Evolutionary conservation across 805 yeast species (phyloP).

Genomic region (Jamesozyma piceae): DNA sequence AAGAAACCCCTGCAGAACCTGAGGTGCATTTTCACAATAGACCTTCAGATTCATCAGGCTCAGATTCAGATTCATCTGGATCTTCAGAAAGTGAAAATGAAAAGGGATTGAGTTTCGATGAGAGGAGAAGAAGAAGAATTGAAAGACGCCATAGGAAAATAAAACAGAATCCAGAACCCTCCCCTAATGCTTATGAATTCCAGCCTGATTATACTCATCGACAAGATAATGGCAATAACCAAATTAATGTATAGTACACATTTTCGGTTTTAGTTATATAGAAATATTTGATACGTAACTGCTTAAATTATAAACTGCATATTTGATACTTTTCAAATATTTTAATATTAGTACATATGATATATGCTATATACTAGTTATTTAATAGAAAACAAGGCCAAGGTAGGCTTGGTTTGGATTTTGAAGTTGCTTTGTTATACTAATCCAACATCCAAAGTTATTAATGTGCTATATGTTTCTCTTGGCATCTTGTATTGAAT

Average conservation of each 20-base stretch:
- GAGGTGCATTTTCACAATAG: conserved; percentile 4
- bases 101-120: conserved; percentile 25
- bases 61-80: conserved; percentile 19
- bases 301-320: too few relatives aligned
- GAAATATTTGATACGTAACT: neutral
- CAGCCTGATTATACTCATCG: conserved; percentile 56
- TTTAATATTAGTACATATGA: neutral
- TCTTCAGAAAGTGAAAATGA: conserved; percentile 36
- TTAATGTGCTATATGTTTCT: conserved; percentile 65
- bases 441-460: conserved; percentile 47
- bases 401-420: too few relatives aligned
- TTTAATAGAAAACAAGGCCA: neutral
- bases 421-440: too few relatives aligned
- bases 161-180: conserved; percentile 24
- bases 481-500: conserved; percentile 85
- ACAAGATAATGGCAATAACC: neutral
- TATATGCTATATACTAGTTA: neutral
- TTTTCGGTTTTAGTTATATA: neutral
- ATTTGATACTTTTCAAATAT: neutral
- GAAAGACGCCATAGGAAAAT: conserved; percentile 28
- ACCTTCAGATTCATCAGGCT: conserved; percentile 16
- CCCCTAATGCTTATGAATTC: conserved; percentile 80
- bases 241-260: neutral
- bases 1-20: conserved; percentile 8
- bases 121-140: conserved; percentile 28